phyloP scores from a whole-genome alignment of 768 basidiomycete species.

The Russula vinacea region DNA sequence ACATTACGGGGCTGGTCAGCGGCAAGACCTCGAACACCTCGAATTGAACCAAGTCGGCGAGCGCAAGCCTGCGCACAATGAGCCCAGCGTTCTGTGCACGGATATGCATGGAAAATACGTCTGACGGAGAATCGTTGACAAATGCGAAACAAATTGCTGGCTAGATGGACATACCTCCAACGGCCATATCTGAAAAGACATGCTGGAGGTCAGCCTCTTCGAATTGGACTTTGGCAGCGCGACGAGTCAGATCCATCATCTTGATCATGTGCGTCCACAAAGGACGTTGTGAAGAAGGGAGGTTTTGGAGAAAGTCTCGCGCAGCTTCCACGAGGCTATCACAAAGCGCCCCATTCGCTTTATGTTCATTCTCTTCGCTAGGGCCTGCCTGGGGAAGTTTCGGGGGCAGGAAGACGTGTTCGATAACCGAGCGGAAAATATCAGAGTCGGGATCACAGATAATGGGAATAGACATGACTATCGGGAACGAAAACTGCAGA shows the following conservation, averaged over 20 bases:
- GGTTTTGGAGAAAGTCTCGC: not conserved
- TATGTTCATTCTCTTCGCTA: not conserved
- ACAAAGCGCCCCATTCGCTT: slow-evolving; percentile 6
- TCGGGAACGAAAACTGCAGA: not conserved
- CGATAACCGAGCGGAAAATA: not conserved
- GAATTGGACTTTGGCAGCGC: not conserved
- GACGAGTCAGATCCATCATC: not conserved
- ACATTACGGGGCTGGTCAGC: slow-evolving; percentile 39
- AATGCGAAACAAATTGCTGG: not conserved
- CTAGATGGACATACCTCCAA: slow-evolving; percentile 6
- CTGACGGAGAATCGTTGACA: slow-evolving; percentile 32
- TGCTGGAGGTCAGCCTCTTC: slow-evolving; percentile 1
- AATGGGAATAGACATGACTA: not conserved
- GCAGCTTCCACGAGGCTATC: slow-evolving; percentile 11
- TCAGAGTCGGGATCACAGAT: too few species aligned
- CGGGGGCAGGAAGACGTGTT: slow-evolving; percentile 18
- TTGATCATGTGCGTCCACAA: slow-evolving; percentile 8
- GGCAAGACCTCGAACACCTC: slow-evolving; percentile 51
- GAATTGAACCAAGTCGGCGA: slow-evolving; percentile 34
- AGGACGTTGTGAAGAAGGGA: not conserved
- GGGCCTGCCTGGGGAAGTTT: slow-evolving; percentile 19
- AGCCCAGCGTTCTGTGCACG: slow-evolving; percentile 49
- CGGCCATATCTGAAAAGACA: slow-evolving; percentile 6
- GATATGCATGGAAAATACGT: slow-evolving; percentile 40
- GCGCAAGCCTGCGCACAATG: slow-evolving; percentile 30